A percentile compares a stretch with the other conserved stretches of the same genome.
These are phyloP conservation scores for Exophiala viscosa DNA, from an alignment of 2,329 filamentous ascomycete species.

Conservation along the genomic window DNA sequence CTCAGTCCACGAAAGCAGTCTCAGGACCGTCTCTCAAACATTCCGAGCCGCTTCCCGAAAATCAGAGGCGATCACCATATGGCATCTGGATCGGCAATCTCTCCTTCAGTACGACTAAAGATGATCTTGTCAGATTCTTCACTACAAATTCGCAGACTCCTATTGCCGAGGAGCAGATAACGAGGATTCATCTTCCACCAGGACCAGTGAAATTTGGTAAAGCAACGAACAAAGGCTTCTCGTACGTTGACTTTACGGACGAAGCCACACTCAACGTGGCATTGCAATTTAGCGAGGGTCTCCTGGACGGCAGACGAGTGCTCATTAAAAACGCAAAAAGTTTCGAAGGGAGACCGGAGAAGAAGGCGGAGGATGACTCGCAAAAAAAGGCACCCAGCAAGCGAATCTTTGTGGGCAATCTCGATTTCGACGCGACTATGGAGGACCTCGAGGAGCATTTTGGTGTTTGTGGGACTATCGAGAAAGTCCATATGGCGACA, in stretches of 20 bases:
- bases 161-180: slow-evolving; percentile 66
- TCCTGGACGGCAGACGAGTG: slow-evolving; percentile 70
- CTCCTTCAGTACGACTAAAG: slow-evolving; percentile 72
- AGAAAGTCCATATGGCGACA: slow-evolving; percentile 82
- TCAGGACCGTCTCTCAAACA: neutral
- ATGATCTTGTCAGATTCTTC: slow-evolving; percentile 76
- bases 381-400: slow-evolving; percentile 66
- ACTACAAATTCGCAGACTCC: slow-evolving; percentile 23
- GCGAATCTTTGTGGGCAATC: slow-evolving; percentile 83
- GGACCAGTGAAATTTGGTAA: slow-evolving; percentile 51
- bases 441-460: slow-evolving; percentile 80
- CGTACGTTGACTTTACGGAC: slow-evolving; percentile 86
- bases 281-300: slow-evolving; percentile 78
- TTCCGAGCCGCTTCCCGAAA: slow-evolving; percentile 34
- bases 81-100: slow-evolving; percentile 97
- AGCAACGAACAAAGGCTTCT: slow-evolving; percentile 83
- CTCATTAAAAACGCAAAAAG: slow-evolving; percentile 91
- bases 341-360: slow-evolving; percentile 80
- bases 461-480: slow-evolving; percentile 75
- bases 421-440: slow-evolving; percentile 76
- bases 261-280: slow-evolving; percentile 68
- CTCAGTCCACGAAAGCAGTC: slow-evolving; percentile 33
- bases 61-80: slow-evolving; percentile 63
- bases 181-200: slow-evolving; percentile 74
- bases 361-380: slow-evolving; percentile 36